Evolutionary conservation across 768 basidiomycete genomes (phyloP), one percentile per base, ranked within the genome.

Genomic region (Zangia roseola): DNA sequence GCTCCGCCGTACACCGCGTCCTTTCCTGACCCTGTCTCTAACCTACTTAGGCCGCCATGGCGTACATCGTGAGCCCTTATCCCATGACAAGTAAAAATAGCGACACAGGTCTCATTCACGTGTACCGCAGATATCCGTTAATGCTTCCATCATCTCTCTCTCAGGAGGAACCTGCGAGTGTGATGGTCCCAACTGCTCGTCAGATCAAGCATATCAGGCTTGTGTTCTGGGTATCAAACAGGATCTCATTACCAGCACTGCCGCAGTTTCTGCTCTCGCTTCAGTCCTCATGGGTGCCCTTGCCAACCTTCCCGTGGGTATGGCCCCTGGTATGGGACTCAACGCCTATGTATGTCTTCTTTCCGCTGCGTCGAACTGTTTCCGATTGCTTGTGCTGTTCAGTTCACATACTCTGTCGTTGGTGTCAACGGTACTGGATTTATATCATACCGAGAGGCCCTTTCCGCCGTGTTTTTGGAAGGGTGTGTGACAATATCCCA

Each of bases 351-450:
- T 88, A 64, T 53, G 84, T 71, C 14, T 5, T 45, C 17, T 26
- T 14, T 40, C 25, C 28, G 9, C 14, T 37, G 10, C 35, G 19
- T 37, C 8, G 34, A 9, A 21, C 21, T 3, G 13, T 21, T 19
- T 31, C 19, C 51, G 23, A 56, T 49, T 44, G 26, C 39, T 43
- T 37, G 8, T 9, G 5, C n/a, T 30, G 40, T 14, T 5, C 60
- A 91, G 86, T 92, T 94, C 69, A 76, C 91, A 4, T 94, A 91
- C 68, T 91, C 88, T 16, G 82, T 93, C 13, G 91, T 94, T 21
- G 91, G 91, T 12, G 86, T 84, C 71, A 85, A 91, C 58, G 91
- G 91, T 3, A 76, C 77, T 40, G 75, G 76, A 8, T 75, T 79
- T 43, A 82, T 92, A 61, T 75, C 79, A 9, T 94, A 91, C 63